A percentile compares a stretch with the other conserved stretches of the same genome.
Conservation (phyloP, 202 grass and related monocot genomes). For the Zizania palustris region DNA sequence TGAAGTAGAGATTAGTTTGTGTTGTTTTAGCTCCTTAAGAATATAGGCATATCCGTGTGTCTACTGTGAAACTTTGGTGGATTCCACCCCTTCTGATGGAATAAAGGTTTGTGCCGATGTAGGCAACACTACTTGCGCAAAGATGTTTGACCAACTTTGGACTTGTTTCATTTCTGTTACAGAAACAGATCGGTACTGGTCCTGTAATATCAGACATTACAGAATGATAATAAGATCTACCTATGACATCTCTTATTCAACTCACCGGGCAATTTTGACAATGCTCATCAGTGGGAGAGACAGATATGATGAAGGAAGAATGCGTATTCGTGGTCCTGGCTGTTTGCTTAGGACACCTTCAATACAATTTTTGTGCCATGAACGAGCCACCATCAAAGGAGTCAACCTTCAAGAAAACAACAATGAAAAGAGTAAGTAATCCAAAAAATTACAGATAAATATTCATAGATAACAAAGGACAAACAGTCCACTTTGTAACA, state of each 20-base stretch:
- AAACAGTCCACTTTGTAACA: background rate
- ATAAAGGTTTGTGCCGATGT: constrained; percentile 4
- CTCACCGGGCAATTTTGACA: constrained; percentile 88
- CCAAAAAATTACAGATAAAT: constrained; percentile 24
- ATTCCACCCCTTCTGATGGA: background rate
- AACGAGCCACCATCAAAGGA: constrained; percentile 88
- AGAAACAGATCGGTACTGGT: background rate
- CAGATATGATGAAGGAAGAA: constrained; percentile 85
- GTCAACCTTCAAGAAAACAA: constrained; percentile 61
- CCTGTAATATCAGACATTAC: background rate
- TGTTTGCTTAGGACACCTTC: constrained; percentile 79
- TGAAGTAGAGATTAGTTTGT: background rate
- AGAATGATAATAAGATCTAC: constrained; percentile 27
- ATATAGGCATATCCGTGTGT: background rate
- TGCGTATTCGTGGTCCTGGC: constrained; percentile 47
- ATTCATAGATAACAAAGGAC: background rate
- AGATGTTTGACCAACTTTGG: constrained; percentile 1
- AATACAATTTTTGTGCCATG: constrained; percentile 81
- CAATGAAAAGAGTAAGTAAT: constrained; percentile 26
- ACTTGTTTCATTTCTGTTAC: constrained; percentile 15
- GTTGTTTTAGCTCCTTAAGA: background rate
- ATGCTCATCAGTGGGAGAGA: constrained; percentile 97
- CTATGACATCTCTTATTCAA: constrained; percentile 18
- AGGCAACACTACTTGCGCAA: background rate
- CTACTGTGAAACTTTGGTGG: background rate